Conservation (phyloP, 306 rosid species). For the Medicago truncatula region DNA sequence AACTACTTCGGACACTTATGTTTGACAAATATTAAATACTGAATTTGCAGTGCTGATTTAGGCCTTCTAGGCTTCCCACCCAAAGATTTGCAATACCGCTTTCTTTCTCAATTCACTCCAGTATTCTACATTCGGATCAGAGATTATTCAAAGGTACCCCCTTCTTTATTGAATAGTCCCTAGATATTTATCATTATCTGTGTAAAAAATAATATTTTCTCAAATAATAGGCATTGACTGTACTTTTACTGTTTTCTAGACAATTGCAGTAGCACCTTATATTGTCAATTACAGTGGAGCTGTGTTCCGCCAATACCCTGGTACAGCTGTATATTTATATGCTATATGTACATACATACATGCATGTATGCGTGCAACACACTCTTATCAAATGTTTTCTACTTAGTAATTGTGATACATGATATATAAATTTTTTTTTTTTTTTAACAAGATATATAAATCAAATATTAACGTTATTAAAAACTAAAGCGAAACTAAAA, state of each 20-base stretch:
- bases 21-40: slow-evolving; percentile 46
- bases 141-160: slow-evolving; percentile 86
- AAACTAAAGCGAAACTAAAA: not conserved
- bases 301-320: slow-evolving; percentile 92
- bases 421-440: slow-evolving; percentile 6
- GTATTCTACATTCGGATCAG: slow-evolving; percentile 89
- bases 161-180: slow-evolving; percentile 13
- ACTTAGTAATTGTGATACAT: not conserved
- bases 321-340: slow-evolving; percentile 51
- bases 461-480: slow-evolving; percentile 18
- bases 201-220: not conserved
- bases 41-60: slow-evolving; percentile 92
- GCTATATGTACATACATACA: not conserved
- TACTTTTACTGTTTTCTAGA: slow-evolving; percentile 54
- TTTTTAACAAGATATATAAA: no score
- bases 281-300: slow-evolving; percentile 94
- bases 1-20: slow-evolving; percentile 29
- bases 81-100: slow-evolving; percentile 91
- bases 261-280: slow-evolving; percentile 90
- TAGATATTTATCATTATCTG: slow-evolving; percentile 5
- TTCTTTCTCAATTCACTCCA: slow-evolving; percentile 92
- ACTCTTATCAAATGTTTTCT: not conserved
- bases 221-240: slow-evolving; percentile 38
- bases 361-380: not conserved
- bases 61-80: slow-evolving; percentile 90